These are phyloP conservation scores for Phytomonas serpens DNA, from an alignment of 208 protist species.

Conservation along the genomic window DNA sequence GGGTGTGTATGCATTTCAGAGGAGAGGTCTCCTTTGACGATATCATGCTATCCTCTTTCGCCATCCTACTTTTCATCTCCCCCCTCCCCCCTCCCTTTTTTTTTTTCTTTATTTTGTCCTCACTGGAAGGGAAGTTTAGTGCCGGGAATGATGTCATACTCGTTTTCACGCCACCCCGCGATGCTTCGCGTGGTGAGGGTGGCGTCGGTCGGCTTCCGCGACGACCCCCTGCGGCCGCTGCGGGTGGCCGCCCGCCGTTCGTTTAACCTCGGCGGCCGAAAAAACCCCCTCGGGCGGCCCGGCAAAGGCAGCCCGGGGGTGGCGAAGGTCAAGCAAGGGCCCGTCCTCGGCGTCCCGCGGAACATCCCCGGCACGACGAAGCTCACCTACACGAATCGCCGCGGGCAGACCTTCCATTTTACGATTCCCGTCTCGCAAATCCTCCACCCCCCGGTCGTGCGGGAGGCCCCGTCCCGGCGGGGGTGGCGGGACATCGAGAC, in stretches of 20 bases:
- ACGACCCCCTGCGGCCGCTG: constrained; percentile 5
- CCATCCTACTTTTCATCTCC: too few species aligned
- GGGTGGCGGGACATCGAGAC: constrained; percentile 77
- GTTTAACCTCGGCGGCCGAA: constrained; percentile 29
- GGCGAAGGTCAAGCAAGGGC: constrained; percentile 33
- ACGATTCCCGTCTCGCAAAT: constrained; percentile 68
- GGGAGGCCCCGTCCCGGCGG: constrained; percentile 19
- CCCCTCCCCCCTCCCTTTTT: too few species aligned
- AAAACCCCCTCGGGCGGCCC: neutral
- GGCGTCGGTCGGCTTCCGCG: too few species aligned
- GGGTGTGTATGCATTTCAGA: neutral
- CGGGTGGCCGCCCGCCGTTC: constrained; percentile 25
- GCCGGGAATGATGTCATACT: too few species aligned
- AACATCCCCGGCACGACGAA: constrained; percentile 79
- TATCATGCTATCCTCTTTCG: neutral
- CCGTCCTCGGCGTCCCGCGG: constrained; percentile 22
- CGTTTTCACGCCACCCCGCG: too few species aligned
- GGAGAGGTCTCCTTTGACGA: neutral
- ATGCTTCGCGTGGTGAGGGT: too few species aligned
- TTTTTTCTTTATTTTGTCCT: too few species aligned
- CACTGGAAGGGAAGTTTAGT: too few species aligned
- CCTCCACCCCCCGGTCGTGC: constrained; percentile 55
- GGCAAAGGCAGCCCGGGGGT: neutral
- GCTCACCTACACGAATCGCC: constrained; percentile 77
- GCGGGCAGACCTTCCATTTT: constrained; percentile 76